These are phyloP conservation scores for Batkoa obscura DNA, from an alignment of 371 early-diverging fungal genomes.

Conservation along the genomic window DNA sequence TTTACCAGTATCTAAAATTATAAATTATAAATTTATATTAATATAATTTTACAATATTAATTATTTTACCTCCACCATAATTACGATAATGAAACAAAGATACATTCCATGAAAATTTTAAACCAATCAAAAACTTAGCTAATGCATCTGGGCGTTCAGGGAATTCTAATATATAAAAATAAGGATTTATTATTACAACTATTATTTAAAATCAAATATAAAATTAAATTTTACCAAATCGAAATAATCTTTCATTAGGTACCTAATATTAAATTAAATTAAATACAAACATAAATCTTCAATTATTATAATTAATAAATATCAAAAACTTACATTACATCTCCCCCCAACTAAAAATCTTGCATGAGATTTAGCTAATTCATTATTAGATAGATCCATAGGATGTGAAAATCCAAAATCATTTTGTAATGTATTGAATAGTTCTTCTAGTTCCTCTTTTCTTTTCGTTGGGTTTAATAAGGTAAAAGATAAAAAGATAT, in stretches of 20 bases:
- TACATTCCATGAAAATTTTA: constrained; percentile 68
- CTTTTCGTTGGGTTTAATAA: constrained; percentile 30
- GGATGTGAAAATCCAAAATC: constrained; percentile 16
- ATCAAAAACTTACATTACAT: background rate
- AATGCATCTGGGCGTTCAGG: constrained; percentile 91
- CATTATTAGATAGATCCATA: constrained; percentile 80
- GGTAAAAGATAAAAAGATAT: constrained; percentile 73
- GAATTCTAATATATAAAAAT: constrained; percentile 30
- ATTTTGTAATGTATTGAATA: constrained; percentile 29
- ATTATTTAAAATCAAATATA: background rate
- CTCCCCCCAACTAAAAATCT: constrained; percentile 82
- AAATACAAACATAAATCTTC: background rate
- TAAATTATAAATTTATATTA: background rate
- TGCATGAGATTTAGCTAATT: constrained; percentile 86
- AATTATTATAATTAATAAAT: background rate
- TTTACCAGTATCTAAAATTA: constrained; percentile 57
- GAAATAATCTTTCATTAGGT: constrained; percentile 66
- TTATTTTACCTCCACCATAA: constrained; percentile 59
- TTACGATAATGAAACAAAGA: constrained; percentile 92
- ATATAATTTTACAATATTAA: background rate
- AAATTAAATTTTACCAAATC: constrained; percentile 35
- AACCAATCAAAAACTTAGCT: constrained; percentile 51
- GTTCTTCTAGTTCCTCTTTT: constrained; percentile 36
- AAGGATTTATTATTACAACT: background rate
- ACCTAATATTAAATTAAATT: constrained; percentile 18